Base-by-base conservation (phyloP, 2,329 filamentous ascomycete species). In the Ophiosphaerella narmari region DNA sequence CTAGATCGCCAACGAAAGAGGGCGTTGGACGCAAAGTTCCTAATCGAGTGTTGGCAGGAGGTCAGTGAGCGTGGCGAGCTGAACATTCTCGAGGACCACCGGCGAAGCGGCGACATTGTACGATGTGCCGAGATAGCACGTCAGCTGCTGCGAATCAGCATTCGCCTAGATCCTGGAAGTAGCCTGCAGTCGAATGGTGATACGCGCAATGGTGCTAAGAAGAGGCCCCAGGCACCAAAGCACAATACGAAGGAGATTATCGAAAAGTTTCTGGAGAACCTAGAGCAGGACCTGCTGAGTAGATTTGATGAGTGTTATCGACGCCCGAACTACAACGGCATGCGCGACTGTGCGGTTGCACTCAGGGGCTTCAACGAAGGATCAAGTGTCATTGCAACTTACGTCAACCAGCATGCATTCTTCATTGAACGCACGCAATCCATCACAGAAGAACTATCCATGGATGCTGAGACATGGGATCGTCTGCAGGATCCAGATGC, bases 371-470 rank as follows among this genome's bases (percentile, higher is more conserved):
- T 99, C 80, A 96, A 93, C 72, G 91, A 94, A 44, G 94, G 94
- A 43, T 86, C 91, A 49, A 97, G 92, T 70, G 94, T 97, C 52
- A 96, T 97, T 73, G 93, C 90, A 12, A 82, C 93, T 9, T 99
- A 97, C 73, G 93, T 99, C 68, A 99, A 99, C 70, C 94, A 99
- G 73, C 95, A 99, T 75, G 91, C 96, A 67, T 99, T 99, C 81
- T 99, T 99, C 76, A 97, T 99, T 67, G 94, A 97, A 70, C 83
- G 92, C 23, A 94, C 91, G 60, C 93, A 97, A 72, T 80, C 99
- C 49, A 87, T 96, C 42, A 89, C 88, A 0, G 92, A 96, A 65
- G 92, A 96, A 70, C 85, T 96, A 13, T 82, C 82, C 2, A 82
- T 84, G 11, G 90, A 94, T 62, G 82, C 77, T n/a, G 81, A 84